phyloP scores from a whole-genome alignment of 352 stramenopile species.

The Pythium chondricola region DNA sequence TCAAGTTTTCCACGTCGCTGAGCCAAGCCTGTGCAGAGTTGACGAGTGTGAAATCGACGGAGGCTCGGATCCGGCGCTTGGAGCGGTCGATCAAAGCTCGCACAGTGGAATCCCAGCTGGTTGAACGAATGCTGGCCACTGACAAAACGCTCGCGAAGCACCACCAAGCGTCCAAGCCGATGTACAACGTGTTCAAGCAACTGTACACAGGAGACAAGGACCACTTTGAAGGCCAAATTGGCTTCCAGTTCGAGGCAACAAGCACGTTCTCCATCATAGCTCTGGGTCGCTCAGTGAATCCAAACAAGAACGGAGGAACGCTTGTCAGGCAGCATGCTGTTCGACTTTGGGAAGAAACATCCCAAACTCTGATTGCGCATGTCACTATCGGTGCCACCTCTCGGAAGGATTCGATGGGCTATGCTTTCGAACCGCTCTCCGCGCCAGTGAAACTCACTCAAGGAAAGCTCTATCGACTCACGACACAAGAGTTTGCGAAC shows the following conservation, averaged over 20 bases:
- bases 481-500: conserved; percentile 84
- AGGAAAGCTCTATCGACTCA: conserved; percentile 82
- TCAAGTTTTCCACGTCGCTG: conserved; percentile 53
- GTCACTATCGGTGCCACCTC: conserved; percentile 54
- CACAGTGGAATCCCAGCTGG: conserved; percentile 54
- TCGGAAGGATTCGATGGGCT: conserved; percentile 66
- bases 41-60: conserved; percentile 50
- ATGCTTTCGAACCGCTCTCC: conserved; percentile 58
- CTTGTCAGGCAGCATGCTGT: conserved; percentile 70
- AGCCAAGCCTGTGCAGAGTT: conserved; percentile 74
- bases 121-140: conserved; percentile 43
- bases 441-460: conserved; percentile 58
- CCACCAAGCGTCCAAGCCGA: conserved; percentile 52
- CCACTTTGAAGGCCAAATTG: conserved; percentile 87
- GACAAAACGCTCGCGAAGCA: conserved; percentile 39
- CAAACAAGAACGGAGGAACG: conserved; percentile 46
- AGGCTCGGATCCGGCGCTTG: conserved; percentile 55
- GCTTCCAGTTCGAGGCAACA: conserved; percentile 84
- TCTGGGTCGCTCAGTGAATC: conserved; percentile 74
- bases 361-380: conserved; percentile 60
- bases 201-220: conserved; percentile 87
- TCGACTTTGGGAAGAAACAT: conserved; percentile 79
- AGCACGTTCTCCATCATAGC: conserved; percentile 80
- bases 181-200: conserved; percentile 87
- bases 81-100: conserved; percentile 55